Evolutionary conservation across 2,329 filamentous ascomycete genomes (phyloP).

Genomic region (Canariomyces notabilis): DNA sequence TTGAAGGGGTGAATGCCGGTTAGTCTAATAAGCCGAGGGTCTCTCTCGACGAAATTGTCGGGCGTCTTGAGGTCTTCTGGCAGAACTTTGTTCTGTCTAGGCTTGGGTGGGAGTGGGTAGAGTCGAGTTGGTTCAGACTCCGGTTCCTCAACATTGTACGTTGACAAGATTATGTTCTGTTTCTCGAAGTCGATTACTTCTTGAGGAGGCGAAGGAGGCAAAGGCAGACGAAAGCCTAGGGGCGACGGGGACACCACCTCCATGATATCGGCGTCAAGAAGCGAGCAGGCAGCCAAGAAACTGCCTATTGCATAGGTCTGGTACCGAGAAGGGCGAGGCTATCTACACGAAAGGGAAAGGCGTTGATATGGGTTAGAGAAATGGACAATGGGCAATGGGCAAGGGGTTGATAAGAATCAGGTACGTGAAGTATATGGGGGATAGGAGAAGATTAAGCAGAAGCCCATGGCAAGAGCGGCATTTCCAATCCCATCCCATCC

Average conservation of each 20-base stretch:
- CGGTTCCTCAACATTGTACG: not conserved
- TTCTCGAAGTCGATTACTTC: conserved; percentile 13
- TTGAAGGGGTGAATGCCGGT: conserved; percentile 92
- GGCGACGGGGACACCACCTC: conserved; percentile 1
- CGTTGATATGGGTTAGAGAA: no score
- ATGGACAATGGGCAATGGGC: not conserved
- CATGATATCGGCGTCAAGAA: conserved; percentile 5
- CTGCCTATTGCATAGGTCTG: no score
- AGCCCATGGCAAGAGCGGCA: not conserved
- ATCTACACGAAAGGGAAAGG: no score
- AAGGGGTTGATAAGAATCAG: not conserved
- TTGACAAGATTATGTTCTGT: not conserved
- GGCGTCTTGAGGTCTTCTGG: conserved; percentile 78
- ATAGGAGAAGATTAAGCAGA: not conserved
- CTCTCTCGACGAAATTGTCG: conserved; percentile 73
- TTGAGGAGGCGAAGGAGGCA: conserved; percentile 8
- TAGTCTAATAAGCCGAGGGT: conserved; percentile 75
- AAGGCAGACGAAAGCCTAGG: not conserved
- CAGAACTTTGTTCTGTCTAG: conserved; percentile 57
- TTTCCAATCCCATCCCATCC: not conserved
- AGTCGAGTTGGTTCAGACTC: conserved; percentile 14
- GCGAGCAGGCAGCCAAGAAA: not conserved
- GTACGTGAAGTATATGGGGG: no score
- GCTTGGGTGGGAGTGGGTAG: conserved; percentile 66
- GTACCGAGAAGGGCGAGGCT: no score